Percentiles rank a stretch among this genome's conserved stretches.
Evolutionary conservation across 495 filamentous ascomycete genomes (phyloP).

Genomic region (Hypoxylon cercidicola): DNA sequence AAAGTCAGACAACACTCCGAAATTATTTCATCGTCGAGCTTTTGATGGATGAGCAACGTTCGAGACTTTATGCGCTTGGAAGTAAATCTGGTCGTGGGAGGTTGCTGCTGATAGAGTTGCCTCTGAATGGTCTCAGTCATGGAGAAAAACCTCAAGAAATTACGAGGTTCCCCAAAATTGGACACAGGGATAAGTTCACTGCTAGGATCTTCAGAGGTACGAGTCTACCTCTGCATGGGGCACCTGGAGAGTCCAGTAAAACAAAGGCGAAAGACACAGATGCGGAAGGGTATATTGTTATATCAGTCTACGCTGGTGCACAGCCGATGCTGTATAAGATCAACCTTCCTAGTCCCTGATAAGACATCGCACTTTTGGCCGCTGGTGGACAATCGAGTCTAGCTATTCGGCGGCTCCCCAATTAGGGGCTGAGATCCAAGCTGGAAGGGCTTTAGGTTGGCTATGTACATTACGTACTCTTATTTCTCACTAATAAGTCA

Average conservation of each 20-base stretch:
- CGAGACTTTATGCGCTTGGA: slow-evolving; percentile 45
- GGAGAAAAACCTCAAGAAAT: slow-evolving; percentile 35
- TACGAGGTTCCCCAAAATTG: slow-evolving; percentile 37
- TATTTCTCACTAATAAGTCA: too few species aligned
- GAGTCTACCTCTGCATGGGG: not conserved
- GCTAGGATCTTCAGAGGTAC: slow-evolving; percentile 19
- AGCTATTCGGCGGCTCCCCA: too few species aligned
- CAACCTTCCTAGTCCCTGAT: slow-evolving; percentile 6
- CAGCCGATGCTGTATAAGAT: slow-evolving; percentile 17
- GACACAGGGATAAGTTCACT: slow-evolving; percentile 37
- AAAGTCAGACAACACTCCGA: slow-evolving; percentile 37
- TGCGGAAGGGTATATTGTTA: slow-evolving; percentile 12
- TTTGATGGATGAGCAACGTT: slow-evolving; percentile 37
- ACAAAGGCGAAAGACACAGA: not conserved
- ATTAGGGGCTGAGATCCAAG: too few species aligned
- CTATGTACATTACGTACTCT: too few species aligned
- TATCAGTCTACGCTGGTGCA: slow-evolving; percentile 2
- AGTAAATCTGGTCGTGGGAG: slow-evolving; percentile 29
- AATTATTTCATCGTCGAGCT: slow-evolving; percentile 47
- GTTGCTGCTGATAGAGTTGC: slow-evolving; percentile 46
- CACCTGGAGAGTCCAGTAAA: not conserved
- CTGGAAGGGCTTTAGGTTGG: too few species aligned
- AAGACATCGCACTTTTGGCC: too few species aligned
- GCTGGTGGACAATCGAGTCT: too few species aligned
- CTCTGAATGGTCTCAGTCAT: slow-evolving; percentile 17